phyloP scores from a whole-genome alignment of 306 rosid species.

The Ziziphus jujuba region DNA sequence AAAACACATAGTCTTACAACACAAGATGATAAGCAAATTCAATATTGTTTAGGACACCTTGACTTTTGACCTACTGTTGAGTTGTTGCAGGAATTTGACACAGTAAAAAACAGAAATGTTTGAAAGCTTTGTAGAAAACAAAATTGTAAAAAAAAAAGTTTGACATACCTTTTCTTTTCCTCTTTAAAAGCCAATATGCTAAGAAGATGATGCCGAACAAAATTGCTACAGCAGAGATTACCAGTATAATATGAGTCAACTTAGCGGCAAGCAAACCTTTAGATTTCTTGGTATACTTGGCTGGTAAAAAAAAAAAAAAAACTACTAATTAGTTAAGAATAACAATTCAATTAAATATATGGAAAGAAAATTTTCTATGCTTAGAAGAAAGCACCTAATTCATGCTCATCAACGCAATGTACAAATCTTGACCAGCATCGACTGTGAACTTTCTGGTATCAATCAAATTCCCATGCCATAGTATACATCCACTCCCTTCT shows the following conservation, averaged over 20 bases:
- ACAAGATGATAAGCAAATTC: too few relatives aligned
- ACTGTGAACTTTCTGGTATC: too few relatives aligned
- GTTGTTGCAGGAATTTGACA: too few relatives aligned
- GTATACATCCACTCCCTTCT: too few relatives aligned
- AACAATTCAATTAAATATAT: background rate
- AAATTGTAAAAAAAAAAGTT: background rate
- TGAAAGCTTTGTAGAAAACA: background rate
- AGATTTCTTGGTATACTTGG: background rate
- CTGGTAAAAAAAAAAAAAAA: background rate
- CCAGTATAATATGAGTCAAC: background rate
- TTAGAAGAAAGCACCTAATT: conserved; percentile 42
- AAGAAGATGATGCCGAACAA: background rate
- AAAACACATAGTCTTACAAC: too few relatives aligned
- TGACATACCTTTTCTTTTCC: conserved; percentile 11
- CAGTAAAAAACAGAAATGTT: background rate
- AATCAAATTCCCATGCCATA: too few relatives aligned
- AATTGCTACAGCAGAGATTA: background rate
- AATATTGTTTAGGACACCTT: too few relatives aligned
- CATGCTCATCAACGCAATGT: too few relatives aligned
- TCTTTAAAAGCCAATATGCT: background rate
- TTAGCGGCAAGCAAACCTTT: background rate
- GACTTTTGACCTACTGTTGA: too few relatives aligned
- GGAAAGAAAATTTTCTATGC: background rate
- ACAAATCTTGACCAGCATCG: too few relatives aligned
- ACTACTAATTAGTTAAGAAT: too few relatives aligned